Conservation (phyloP, 1,284 basidiomycete genomes). For the Marasmius tenuissimus region DNA sequence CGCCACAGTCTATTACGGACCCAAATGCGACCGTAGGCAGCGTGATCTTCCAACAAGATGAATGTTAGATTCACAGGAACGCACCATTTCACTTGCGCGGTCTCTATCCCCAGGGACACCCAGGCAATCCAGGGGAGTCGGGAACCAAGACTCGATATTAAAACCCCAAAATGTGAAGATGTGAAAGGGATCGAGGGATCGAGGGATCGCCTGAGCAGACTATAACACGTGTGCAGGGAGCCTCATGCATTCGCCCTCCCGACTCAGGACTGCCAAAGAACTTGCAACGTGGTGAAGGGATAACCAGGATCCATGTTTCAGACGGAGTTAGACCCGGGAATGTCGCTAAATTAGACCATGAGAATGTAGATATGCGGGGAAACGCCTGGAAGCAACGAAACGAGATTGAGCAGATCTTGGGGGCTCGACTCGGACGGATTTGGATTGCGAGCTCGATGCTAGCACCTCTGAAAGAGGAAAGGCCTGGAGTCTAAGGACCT, state of each 20-base stretch:
- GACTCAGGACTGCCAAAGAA: not conserved
- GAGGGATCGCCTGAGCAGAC: not conserved
- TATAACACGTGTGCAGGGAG: not conserved
- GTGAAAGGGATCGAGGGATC: not conserved
- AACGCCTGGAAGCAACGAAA: not conserved
- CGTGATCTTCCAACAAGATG: too few species aligned
- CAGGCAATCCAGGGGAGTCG: not conserved
- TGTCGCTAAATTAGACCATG: not conserved
- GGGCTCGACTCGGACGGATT: not conserved
- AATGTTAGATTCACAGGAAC: too few species aligned
- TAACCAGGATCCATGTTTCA: not conserved
- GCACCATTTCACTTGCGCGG: too few species aligned
- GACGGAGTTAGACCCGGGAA: not conserved
- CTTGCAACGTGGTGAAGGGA: slow-evolving; percentile 1
- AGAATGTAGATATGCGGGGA: not conserved
- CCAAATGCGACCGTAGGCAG: too few species aligned
- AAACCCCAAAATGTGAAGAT: not conserved
- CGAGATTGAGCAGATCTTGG: not conserved
- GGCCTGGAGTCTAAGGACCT: not conserved
- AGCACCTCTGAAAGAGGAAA: slow-evolving; percentile 4
- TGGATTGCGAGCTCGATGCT: not conserved
- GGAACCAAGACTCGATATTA: not conserved
- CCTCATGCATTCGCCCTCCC: not conserved
- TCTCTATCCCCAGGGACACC: too few species aligned
- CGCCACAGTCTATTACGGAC: too few species aligned